These are phyloP conservation scores for Entomortierella lignicola DNA, from an alignment of 192 early-diverging fungal species.

Conservation along the genomic window DNA sequence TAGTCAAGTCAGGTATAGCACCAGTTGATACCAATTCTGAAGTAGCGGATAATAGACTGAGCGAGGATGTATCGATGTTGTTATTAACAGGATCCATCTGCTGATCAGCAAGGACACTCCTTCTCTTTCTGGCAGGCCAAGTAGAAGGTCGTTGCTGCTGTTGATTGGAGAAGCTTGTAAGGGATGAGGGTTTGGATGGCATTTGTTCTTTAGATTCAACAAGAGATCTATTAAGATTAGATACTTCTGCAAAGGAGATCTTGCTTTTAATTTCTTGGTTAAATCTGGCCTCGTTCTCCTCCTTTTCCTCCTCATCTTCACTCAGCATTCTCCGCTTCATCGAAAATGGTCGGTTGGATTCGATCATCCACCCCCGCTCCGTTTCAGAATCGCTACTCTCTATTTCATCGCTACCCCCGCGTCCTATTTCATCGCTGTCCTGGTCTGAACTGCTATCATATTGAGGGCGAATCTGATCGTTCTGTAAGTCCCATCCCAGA, in stretches of 20 bases:
- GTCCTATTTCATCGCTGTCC: constrained; percentile 1
- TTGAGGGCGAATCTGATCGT: background rate
- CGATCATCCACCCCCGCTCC: background rate
- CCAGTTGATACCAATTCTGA: constrained; percentile 31
- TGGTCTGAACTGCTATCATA: background rate
- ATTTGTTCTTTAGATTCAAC: background rate
- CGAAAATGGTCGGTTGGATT: background rate
- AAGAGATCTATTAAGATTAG: background rate
- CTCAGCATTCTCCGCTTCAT: background rate
- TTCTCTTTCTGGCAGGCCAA: constrained; percentile 22
- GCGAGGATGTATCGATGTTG: constrained; percentile 29
- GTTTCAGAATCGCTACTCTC: constrained; percentile 18
- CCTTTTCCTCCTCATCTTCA: background rate
- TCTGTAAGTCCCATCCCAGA: background rate
- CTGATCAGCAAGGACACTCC: constrained; percentile 6
- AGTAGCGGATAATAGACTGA: constrained; percentile 36
- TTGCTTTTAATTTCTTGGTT: background rate
- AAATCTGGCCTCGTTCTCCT: background rate
- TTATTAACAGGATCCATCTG: background rate
- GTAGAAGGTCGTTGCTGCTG: constrained; percentile 16
- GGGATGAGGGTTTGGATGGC: too few relatives aligned
- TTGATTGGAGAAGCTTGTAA: too few relatives aligned
- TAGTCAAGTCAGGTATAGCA: background rate
- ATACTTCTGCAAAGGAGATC: background rate
- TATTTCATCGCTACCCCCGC: background rate